Evolutionary conservation across 345 rosid genomes (phyloP).

Genomic region (Raphanus sativus): DNA sequence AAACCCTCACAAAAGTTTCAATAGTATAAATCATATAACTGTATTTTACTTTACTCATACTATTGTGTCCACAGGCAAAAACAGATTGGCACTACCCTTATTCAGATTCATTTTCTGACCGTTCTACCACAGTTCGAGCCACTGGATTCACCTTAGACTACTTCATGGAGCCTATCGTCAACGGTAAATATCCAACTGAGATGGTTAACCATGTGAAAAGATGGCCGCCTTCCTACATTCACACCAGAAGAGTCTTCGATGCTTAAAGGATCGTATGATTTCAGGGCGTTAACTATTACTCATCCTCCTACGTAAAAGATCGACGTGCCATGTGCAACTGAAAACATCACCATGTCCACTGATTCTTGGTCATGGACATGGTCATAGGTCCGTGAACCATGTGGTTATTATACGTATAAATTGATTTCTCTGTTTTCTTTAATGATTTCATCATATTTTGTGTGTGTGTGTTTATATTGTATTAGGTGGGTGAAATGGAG

Average conservation of each 20-base stretch:
- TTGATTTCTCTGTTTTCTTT: background rate
- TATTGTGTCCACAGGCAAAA: conserved; percentile 32
- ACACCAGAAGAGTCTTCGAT: conserved; percentile 34
- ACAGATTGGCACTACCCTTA: conserved; percentile 46
- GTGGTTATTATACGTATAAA: background rate
- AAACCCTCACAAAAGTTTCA: background rate
- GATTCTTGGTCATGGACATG: conserved; percentile 40
- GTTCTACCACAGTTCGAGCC: conserved; percentile 37
- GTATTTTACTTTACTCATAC: background rate
- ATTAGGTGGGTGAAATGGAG: conserved; percentile 42
- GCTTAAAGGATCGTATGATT: conserved; percentile 49
- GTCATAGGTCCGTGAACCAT: conserved; percentile 17
- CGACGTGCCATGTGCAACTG: conserved; percentile 15
- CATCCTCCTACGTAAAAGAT: conserved; percentile 33
- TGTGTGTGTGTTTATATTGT: background rate
- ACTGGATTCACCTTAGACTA: conserved; percentile 49
- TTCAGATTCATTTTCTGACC: conserved; percentile 18
- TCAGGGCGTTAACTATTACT: conserved; percentile 51
- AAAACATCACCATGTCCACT: conserved; percentile 37
- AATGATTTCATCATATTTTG: background rate
- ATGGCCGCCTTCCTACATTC: conserved; percentile 43
- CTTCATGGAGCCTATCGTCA: conserved; percentile 44
- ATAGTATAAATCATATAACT: background rate
- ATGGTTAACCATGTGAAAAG: conserved; percentile 41
- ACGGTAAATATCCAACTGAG: conserved; percentile 42